These are phyloP conservation scores for Naganishia sp. DNA, from an alignment of 1,284 basidiomycete genomes.

Conservation along the genomic window DNA sequence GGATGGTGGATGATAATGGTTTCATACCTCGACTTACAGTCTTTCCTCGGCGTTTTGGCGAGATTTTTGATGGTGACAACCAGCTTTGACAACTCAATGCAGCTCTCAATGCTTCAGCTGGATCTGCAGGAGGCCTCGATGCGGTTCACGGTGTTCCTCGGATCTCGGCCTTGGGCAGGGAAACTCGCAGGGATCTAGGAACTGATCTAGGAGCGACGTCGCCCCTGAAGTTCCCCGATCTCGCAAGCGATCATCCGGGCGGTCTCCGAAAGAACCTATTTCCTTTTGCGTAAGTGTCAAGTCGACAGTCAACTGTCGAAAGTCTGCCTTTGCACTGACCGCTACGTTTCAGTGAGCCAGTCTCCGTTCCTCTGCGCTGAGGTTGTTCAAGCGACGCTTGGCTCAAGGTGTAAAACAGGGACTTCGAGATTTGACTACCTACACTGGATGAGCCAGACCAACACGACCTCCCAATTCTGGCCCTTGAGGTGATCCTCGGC, in stretches of 20 bases:
- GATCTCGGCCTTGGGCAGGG: not conserved
- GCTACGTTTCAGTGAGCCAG: not conserved
- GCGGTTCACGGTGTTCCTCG: too few relatives aligned
- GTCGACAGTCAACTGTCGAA: not conserved
- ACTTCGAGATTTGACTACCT: too few relatives aligned
- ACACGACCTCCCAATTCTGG: too few relatives aligned
- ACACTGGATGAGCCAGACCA: too few relatives aligned
- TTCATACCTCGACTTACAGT: too few relatives aligned
- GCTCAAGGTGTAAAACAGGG: not conserved
- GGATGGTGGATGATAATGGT: not conserved
- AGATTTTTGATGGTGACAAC: too few relatives aligned
- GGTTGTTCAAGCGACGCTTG: constrained; percentile 4
- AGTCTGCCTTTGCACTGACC: not conserved
- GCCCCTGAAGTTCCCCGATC: too few relatives aligned
- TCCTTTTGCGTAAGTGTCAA: constrained; percentile 18
- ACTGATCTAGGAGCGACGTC: too few relatives aligned
- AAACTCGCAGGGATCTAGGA: not conserved
- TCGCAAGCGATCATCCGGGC: not conserved
- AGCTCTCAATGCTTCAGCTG: not conserved
- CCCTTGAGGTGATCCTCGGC: too few relatives aligned
- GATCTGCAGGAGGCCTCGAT: too few relatives aligned
- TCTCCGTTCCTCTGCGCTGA: not conserved
- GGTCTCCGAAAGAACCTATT: constrained; percentile 9
- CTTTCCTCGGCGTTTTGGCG: too few relatives aligned
- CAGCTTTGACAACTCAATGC: not conserved